Conservation (phyloP, 176 grass and related monocot genomes). For the Microstegium vimineum region DNA sequence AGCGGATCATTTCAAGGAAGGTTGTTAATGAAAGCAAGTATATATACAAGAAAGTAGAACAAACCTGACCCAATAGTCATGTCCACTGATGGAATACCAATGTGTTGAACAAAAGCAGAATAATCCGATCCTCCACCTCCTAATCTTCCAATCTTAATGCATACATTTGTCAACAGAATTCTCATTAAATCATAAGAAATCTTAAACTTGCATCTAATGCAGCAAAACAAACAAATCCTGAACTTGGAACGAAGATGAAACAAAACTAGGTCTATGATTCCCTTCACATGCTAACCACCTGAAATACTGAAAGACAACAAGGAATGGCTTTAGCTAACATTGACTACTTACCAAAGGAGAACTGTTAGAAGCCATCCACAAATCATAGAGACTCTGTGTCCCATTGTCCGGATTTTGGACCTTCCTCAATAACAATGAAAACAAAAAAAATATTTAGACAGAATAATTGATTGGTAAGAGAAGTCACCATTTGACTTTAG, state of each 20-base stretch:
- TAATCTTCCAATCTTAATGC: constrained; percentile 80
- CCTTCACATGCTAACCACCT: not conserved
- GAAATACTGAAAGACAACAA: constrained; percentile 4
- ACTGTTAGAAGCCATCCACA: constrained; percentile 56
- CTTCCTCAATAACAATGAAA: constrained; percentile 43
- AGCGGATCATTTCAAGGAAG: not conserved
- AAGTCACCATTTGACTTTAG: not conserved
- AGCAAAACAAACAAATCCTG: not conserved
- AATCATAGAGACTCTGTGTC: constrained; percentile 64
- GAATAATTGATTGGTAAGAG: not conserved
- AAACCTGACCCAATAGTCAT: constrained; percentile 71
- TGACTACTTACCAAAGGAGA: constrained; percentile 46
- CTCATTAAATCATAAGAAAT: constrained; percentile 17
- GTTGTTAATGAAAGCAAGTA: not conserved
- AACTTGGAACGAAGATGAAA: not conserved
- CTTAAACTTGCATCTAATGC: constrained; percentile 6
- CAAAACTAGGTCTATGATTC: not conserved
- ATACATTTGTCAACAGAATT: constrained; percentile 10
- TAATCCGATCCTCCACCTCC: constrained; percentile 76
- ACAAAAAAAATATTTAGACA: not conserved
- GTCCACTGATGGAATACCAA: constrained; percentile 74
- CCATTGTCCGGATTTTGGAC: constrained; percentile 78
- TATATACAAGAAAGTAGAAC: constrained; percentile 3
- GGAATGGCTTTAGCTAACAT: constrained; percentile 8
- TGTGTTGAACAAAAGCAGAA: constrained; percentile 87